Conservation (phyloP, 805 yeast genomes). For the Torulaspora maleeae region DNA sequence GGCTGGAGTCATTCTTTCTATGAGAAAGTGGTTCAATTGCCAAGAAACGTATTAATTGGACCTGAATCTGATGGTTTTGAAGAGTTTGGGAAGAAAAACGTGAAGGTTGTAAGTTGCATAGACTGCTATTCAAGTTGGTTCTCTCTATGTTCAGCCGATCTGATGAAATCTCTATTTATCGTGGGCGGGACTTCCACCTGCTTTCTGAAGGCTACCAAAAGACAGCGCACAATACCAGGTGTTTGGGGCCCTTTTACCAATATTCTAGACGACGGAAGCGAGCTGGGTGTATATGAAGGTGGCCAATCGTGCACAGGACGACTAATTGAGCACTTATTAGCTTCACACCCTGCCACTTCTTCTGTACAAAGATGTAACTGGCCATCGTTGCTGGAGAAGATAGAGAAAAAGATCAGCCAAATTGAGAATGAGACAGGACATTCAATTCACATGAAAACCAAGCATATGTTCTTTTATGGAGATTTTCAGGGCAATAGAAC, state of each 20-base stretch:
- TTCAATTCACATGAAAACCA: slow-evolving; percentile 32
- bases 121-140: slow-evolving; percentile 59
- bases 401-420: slow-evolving; percentile 22
- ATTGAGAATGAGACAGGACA: slow-evolving; percentile 14
- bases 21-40: slow-evolving; percentile 14
- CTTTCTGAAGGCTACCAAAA: slow-evolving; percentile 36
- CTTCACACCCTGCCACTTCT: slow-evolving; percentile 38
- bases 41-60: slow-evolving; percentile 29
- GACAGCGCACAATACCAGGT: slow-evolving; percentile 35
- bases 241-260: slow-evolving; percentile 59
- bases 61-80: slow-evolving; percentile 20
- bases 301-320: slow-evolving; percentile 60
- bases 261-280: slow-evolving; percentile 23
- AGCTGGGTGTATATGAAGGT: slow-evolving; percentile 42
- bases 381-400: slow-evolving; percentile 16
- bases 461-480: slow-evolving; percentile 46
- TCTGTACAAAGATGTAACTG: slow-evolving; percentile 7
- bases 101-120: slow-evolving; percentile 47
- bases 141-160: slow-evolving; percentile 32
- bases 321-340: slow-evolving; percentile 45
- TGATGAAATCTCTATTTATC: slow-evolving; percentile 39
- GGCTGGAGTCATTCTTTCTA: slow-evolving; percentile 45
- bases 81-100: not conserved
- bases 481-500: slow-evolving; percentile 57
- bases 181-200: slow-evolving; percentile 65